These are phyloP conservation scores for Mortierella antarctica DNA, from an alignment of 192 early-diverging fungal genomes.

Conservation along the genomic window DNA sequence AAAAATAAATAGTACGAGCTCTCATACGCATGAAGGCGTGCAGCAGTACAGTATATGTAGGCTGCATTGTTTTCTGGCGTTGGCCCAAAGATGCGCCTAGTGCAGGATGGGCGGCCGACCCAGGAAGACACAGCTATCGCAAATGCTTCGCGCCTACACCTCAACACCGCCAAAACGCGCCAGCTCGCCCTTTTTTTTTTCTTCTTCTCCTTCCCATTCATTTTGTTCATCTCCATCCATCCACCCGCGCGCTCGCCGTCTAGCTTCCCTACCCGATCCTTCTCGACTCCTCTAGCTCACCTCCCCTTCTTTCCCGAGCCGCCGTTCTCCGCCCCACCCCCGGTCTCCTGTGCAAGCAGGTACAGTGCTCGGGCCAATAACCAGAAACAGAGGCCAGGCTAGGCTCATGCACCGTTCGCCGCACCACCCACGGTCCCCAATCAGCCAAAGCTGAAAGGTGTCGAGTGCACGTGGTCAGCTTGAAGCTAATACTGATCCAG, in stretches of 20 bases:
- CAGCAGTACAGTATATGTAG: too few species aligned
- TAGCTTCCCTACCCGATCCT: neutral
- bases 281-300: neutral
- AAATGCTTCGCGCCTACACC: too few species aligned
- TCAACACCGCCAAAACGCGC: too few species aligned
- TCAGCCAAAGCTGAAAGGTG: too few species aligned
- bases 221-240: constrained; percentile 1
- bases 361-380: constrained; percentile 7
- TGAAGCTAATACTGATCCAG: too few species aligned
- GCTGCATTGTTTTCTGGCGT: too few species aligned
- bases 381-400: neutral
- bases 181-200: neutral
- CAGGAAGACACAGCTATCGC: too few species aligned
- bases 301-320: neutral
- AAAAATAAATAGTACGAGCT: constrained; percentile 14
- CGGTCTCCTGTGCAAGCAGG: neutral
- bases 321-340: neutral
- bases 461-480: too few species aligned
- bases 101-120: too few species aligned
- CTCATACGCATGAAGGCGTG: too few species aligned
- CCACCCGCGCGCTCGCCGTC: neutral
- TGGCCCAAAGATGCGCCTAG: too few species aligned
- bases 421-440: too few species aligned
- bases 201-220: neutral
- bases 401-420: neutral